Evolutionary conservation across 768 basidiomycete genomes (phyloP).

Genomic region (Candolleomyces aberdarensis): DNA sequence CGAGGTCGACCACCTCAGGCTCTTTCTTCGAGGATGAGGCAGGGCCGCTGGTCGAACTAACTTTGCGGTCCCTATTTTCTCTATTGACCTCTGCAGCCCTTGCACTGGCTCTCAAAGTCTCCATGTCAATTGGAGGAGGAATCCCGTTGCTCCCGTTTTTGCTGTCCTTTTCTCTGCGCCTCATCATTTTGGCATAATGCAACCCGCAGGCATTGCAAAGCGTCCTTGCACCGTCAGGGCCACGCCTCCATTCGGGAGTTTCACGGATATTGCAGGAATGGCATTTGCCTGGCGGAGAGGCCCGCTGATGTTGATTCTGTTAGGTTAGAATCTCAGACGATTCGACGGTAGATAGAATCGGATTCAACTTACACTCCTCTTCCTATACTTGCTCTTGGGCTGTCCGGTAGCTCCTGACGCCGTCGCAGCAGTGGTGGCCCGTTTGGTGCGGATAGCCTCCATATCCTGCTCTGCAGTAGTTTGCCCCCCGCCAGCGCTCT

Average conservation of each 20-base stretch:
- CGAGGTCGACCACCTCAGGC: not conserved
- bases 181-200: conserved; percentile 82
- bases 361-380: conserved; percentile 80
- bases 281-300: conserved; percentile 83
- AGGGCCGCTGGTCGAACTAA: conserved; percentile 8
- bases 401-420: conserved; percentile 47
- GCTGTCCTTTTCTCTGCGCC: conserved; percentile 75
- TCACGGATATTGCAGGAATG: conserved; percentile 86
- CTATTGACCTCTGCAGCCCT: conserved; percentile 56
- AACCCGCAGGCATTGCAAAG: conserved; percentile 84
- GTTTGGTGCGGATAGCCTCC: conserved; percentile 80
- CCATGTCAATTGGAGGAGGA: conserved; percentile 74
- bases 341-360: too few relatives aligned
- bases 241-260: conserved; percentile 86
- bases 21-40: not conserved
- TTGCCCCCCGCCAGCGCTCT: not conserved
- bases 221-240: conserved; percentile 81
- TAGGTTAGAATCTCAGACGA: too few relatives aligned
- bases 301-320: conserved; percentile 61
- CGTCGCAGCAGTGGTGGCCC: conserved; percentile 67
- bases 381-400: conserved; percentile 79
- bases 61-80: conserved; percentile 26
- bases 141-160: conserved; percentile 55
- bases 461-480: conserved; percentile 78
- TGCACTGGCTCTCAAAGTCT: conserved; percentile 70